Conservation (phyloP, 306 rosid species). For the Ziziphus jujuba region DNA sequence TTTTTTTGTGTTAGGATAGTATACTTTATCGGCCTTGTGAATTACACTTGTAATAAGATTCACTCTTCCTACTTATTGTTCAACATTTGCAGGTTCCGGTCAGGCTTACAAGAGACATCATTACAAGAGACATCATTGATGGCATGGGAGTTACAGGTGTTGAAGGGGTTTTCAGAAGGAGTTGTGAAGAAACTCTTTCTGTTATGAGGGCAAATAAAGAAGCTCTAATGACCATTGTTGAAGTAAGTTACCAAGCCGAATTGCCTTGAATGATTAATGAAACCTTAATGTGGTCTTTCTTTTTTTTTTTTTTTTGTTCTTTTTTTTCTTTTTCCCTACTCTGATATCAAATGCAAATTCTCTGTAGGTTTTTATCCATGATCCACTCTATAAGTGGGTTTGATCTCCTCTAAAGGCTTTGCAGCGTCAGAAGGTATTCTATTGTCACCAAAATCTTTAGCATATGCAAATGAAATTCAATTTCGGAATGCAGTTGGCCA, state of each 20-base stretch:
- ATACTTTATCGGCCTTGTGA: constrained; percentile 7
- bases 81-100: constrained; percentile 66
- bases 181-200: constrained; percentile 94
- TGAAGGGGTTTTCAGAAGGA: constrained; percentile 95
- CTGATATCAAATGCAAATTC: constrained; percentile 23
- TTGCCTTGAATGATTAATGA: constrained; percentile 4
- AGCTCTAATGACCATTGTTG: constrained; percentile 84
- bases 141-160: constrained; percentile 96
- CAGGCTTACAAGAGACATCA: constrained; percentile 93
- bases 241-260: constrained; percentile 44
- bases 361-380: constrained; percentile 88
- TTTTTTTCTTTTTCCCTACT: background rate
- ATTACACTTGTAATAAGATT: background rate
- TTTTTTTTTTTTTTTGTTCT: too few relatives aligned
- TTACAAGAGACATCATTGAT: constrained; percentile 80
- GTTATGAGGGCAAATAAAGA: constrained; percentile 94
- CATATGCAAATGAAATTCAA: background rate
- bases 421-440: constrained; percentile 87
- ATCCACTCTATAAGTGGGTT: constrained; percentile 97
- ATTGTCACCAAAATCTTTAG: background rate
- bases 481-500: background rate
- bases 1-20: background rate
- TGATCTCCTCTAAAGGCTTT: constrained; percentile 90
- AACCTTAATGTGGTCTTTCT: too few relatives aligned
- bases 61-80: constrained; percentile 14